phyloP scores from a whole-genome alignment of 2,329 filamentous ascomycete genomes.

The Colletotrichum sp. region DNA sequence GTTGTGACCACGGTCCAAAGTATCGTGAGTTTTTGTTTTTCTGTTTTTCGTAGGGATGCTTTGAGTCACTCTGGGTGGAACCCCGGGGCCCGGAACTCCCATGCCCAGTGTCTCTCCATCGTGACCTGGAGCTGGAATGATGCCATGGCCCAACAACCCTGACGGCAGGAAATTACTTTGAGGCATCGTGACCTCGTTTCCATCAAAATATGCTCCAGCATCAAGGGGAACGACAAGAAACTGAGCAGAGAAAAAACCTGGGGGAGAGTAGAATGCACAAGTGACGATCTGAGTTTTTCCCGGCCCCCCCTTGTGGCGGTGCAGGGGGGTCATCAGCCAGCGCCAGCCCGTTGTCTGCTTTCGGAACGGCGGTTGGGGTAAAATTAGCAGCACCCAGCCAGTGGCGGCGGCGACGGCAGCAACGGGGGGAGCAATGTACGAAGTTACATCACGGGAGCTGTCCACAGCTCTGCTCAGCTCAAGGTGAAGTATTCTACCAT shows the following conservation, averaged over 20 bases:
- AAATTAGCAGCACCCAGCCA: background rate
- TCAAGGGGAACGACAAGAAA: background rate
- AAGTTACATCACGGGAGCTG: background rate
- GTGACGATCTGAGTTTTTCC: constrained; percentile 16
- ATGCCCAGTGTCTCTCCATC: background rate
- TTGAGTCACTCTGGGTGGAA: background rate
- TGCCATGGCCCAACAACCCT: constrained; percentile 7
- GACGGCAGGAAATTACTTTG: background rate
- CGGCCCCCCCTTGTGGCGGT: background rate
- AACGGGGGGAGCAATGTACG: background rate
- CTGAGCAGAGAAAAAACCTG: background rate
- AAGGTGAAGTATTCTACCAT: background rate
- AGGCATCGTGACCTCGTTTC: constrained; percentile 12
- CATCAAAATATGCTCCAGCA: background rate
- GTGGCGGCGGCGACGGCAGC: background rate
- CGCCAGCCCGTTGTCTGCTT: background rate
- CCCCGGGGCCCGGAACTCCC: background rate
- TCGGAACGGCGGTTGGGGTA: background rate
- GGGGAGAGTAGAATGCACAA: background rate
- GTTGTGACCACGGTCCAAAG: background rate
- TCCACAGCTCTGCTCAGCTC: background rate
- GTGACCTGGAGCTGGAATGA: constrained; percentile 12
- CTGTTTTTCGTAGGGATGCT: background rate
- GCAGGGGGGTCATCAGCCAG: background rate
- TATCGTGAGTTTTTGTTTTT: background rate